phyloP scores from a whole-genome alignment of 495 filamentous ascomycete genomes.

The Tuber indicum region DNA sequence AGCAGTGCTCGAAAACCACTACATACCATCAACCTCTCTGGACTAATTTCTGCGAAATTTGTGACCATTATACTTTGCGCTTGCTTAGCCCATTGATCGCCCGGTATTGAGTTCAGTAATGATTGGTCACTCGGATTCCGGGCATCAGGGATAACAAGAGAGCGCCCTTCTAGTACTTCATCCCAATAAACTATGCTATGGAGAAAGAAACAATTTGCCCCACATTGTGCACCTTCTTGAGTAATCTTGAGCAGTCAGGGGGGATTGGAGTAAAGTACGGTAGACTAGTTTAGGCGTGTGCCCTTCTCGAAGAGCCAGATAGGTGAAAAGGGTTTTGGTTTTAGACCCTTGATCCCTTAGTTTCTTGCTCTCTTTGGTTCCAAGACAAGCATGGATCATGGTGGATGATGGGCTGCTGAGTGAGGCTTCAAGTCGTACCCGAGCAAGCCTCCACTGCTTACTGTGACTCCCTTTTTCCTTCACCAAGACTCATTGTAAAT shows the following conservation, averaged over 20 bases:
- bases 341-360: background rate
- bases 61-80: background rate
- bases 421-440: background rate
- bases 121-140: background rate
- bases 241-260: too few relatives aligned
- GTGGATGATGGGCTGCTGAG: background rate
- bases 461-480: background rate
- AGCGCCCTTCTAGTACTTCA: background rate
- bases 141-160: background rate
- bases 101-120: background rate
- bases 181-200: constrained; percentile 1
- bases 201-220: background rate
- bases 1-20: background rate
- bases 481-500: background rate
- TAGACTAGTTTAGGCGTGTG: background rate
- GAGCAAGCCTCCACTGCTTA: background rate
- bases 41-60: background rate
- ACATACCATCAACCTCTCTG: background rate
- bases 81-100: background rate
- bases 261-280: background rate
- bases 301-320: background rate
- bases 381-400: background rate
- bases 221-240: too few relatives aligned
- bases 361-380: background rate
- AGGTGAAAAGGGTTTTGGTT: background rate